phyloP scores from a whole-genome alignment of 2,329 filamentous ascomycete genomes.

The Ophiostoma tasmaniense region DNA sequence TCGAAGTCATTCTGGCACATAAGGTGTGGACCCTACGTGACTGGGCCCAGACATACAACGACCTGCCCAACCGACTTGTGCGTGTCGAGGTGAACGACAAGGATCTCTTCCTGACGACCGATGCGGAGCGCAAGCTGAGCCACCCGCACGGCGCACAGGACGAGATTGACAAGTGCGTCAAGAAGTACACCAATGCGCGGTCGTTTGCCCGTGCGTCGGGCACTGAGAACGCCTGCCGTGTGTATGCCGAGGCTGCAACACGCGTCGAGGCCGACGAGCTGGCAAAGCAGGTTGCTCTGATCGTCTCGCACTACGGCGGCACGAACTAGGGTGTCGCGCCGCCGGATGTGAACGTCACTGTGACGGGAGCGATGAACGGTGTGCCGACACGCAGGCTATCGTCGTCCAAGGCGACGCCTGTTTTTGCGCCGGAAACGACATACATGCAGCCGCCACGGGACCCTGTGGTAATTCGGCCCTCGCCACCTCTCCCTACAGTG shows the following conservation, averaged over 20 bases:
- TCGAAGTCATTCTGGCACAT: constrained; percentile 92
- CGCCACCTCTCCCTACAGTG: neutral
- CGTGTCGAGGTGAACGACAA: constrained; percentile 85
- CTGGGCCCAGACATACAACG: constrained; percentile 87
- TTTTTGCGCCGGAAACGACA: neutral
- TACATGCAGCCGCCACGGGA: neutral
- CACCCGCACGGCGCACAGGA: constrained; percentile 71
- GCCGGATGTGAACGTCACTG: neutral
- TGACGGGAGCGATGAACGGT: neutral
- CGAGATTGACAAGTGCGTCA: constrained; percentile 78
- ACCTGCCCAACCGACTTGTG: constrained; percentile 91
- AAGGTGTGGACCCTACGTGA: constrained; percentile 85
- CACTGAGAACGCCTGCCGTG: constrained; percentile 90
- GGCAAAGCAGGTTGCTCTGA: constrained; percentile 69
- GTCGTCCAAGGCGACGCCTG: neutral
- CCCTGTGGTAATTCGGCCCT: neutral
- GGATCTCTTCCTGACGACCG: constrained; percentile 80
- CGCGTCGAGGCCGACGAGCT: constrained; percentile 85
- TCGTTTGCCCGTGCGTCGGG: constrained; percentile 89
- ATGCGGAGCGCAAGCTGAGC: constrained; percentile 82
- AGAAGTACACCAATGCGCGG: constrained; percentile 82
- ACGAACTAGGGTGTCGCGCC: constrained; percentile 14
- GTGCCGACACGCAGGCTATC: neutral
- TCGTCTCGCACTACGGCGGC: constrained; percentile 55
- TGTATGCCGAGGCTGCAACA: constrained; percentile 90